Evolutionary conservation across 2,329 filamentous ascomycete genomes (phyloP).

Genomic region (Cladosporium halotolerans): DNA sequence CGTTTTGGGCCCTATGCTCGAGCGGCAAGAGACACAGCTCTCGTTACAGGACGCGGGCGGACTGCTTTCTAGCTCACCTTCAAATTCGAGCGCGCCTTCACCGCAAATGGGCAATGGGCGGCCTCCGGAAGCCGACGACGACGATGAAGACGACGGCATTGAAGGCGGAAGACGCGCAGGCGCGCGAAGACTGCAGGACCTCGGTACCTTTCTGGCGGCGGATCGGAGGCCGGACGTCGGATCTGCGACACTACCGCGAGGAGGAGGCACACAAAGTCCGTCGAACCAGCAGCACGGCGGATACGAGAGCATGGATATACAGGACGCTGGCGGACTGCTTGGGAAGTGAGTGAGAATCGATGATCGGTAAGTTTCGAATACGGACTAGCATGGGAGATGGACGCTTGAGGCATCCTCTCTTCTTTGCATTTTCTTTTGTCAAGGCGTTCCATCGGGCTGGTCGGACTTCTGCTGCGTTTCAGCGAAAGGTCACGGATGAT

Average conservation of each 20-base stretch:
- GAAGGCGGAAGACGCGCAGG: constrained; percentile 5
- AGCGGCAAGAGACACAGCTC: constrained; percentile 22
- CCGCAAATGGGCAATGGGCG: neutral
- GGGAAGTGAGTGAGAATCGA: neutral
- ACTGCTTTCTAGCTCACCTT: constrained; percentile 13
- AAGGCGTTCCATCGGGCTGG: neutral
- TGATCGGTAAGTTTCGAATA: neutral
- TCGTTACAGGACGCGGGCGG: constrained; percentile 30
- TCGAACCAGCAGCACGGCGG: neutral
- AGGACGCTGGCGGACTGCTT: neutral
- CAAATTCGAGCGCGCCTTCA: neutral
- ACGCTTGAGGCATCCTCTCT: neutral
- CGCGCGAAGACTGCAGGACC: constrained; percentile 5
- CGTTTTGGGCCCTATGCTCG: constrained; percentile 24
- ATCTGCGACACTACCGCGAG: neutral
- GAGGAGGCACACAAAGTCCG: neutral
- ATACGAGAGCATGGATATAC: neutral
- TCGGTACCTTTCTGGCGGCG: constrained; percentile 4
- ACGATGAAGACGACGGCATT: neutral
- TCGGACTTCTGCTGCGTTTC: neutral
- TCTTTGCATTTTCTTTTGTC: neutral
- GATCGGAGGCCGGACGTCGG: neutral
- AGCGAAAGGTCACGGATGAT: too few relatives aligned
- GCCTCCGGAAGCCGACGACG: neutral
- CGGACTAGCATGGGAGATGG: neutral